These are phyloP conservation scores for Lipomyces anomalus DNA, from an alignment of 805 yeast species.

Conservation along the genomic window DNA sequence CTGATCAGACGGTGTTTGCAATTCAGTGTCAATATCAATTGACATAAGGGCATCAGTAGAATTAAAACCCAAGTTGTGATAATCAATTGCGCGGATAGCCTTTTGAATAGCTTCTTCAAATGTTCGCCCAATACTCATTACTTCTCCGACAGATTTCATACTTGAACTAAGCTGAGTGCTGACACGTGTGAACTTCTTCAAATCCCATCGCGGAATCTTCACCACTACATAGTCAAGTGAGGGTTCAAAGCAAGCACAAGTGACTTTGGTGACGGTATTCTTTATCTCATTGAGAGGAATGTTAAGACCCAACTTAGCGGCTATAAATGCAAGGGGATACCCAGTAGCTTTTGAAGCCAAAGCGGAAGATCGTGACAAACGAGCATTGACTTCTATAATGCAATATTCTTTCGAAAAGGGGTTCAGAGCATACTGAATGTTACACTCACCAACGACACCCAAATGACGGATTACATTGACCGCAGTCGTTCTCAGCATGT, in stretches of 20 bases:
- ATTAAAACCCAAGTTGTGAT: constrained; percentile 87
- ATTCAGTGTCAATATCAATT: constrained; percentile 84
- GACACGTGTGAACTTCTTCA: constrained; percentile 90
- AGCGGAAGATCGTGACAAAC: constrained; percentile 97
- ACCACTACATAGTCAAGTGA: constrained; percentile 94
- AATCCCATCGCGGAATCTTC: constrained; percentile 98
- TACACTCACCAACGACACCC: constrained; percentile 99
- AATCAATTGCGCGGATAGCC: constrained; percentile 94
- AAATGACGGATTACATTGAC: constrained; percentile 93
- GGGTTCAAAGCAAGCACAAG: constrained; percentile 97
- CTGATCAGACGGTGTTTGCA: constrained; percentile 96
- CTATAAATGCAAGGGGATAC: constrained; percentile 95
- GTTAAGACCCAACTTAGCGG: constrained; percentile 92
- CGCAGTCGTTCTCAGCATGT: constrained; percentile 97
- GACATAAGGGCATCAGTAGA: constrained; percentile 80
- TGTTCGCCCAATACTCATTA: constrained; percentile 95
- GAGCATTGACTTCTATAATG: constrained; percentile 95
- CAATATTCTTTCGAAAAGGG: constrained; percentile 93
- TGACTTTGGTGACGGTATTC: constrained; percentile 87
- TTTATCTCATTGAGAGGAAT: constrained; percentile 85
- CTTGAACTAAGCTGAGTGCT: constrained; percentile 81
- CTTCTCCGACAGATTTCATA: constrained; percentile 99
- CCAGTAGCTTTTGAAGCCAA: constrained; percentile 98
- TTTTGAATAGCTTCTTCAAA: constrained; percentile 97
- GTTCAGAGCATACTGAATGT: constrained; percentile 92